These are phyloP conservation scores for Helicostylum pulchrum DNA, from an alignment of 192 early-diverging fungal species.

Conservation along the genomic window DNA sequence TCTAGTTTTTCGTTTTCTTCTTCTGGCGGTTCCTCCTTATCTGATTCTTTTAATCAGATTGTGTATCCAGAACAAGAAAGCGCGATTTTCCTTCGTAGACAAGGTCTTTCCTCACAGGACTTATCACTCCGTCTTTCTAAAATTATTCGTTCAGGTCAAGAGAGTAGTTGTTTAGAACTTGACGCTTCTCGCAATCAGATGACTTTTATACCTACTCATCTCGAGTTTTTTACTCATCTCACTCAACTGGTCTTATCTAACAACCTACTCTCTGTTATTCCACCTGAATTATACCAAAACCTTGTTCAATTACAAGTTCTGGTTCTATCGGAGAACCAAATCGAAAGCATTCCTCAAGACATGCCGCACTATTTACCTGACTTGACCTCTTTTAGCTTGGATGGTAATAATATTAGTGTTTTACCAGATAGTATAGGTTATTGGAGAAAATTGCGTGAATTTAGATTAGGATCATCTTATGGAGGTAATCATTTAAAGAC, in stretches of 20 bases:
- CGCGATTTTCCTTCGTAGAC: no score
- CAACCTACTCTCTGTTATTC: conserved; percentile 1
- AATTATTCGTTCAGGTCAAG: no score
- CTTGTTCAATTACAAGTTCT: neutral
- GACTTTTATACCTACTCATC: neutral
- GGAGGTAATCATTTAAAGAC: conserved; percentile 1
- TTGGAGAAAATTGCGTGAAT: neutral
- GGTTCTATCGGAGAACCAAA: conserved; percentile 11
- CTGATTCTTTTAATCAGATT: no score
- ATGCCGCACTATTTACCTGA: conserved; percentile 7
- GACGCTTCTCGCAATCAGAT: conserved; percentile 12
- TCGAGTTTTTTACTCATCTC: neutral
- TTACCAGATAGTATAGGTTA: neutral
- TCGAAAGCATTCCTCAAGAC: conserved; percentile 4
- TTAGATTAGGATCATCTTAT: conserved; percentile 1
- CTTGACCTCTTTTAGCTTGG: neutral
- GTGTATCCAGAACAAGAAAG: no score
- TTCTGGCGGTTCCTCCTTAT: no score
- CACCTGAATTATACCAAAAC: conserved; percentile 10
- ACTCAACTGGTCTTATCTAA: conserved; percentile 3
- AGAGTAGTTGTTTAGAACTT: neutral
- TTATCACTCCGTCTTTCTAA: no score
- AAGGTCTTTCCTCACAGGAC: no score
- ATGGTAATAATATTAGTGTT: neutral
- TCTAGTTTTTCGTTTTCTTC: no score